A percentile compares a stretch with the other conserved stretches of the same genome.
phyloP scores from a whole-genome alignment of 2,329 filamentous ascomycete species.

The Xylariaceae sp. region DNA sequence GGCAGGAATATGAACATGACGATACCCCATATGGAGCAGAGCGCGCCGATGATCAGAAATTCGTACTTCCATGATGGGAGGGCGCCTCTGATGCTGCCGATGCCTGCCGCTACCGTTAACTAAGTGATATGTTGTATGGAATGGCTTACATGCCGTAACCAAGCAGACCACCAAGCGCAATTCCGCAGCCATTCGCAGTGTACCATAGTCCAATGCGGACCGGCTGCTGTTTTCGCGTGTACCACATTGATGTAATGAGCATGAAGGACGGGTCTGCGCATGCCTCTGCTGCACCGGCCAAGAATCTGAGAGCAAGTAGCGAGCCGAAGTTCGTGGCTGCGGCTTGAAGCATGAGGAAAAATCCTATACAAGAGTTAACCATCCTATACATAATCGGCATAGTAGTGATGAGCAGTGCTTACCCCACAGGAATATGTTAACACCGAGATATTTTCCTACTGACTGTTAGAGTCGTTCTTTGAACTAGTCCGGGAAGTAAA shows the following conservation, averaged over 20 bases:
- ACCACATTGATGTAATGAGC: slow-evolving; percentile 59
- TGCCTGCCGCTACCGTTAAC: slow-evolving; percentile 25
- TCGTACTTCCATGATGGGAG: slow-evolving; percentile 46
- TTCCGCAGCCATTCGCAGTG: slow-evolving; percentile 52
- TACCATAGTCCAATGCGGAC: slow-evolving; percentile 56
- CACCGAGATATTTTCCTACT: slow-evolving; percentile 50
- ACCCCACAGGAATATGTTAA: slow-evolving; percentile 42
- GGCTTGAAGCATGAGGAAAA: slow-evolving; percentile 51
- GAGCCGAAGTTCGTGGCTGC: slow-evolving; percentile 49
- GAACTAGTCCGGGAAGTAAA: slow-evolving; percentile 26
- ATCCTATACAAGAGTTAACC: slow-evolving; percentile 26
- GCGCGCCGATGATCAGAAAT: slow-evolving; percentile 41
- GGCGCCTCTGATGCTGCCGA: slow-evolving; percentile 50
- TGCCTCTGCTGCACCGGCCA: slow-evolving; percentile 55
- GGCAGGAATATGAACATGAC: slow-evolving; percentile 43
- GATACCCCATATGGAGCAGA: slow-evolving; percentile 35
- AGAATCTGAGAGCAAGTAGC: slow-evolving; percentile 48
- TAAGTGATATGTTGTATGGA: not conserved
- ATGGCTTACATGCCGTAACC: slow-evolving; percentile 42
- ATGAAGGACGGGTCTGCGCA: slow-evolving; percentile 55
- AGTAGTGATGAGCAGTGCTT: not conserved
- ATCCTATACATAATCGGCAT: not conserved
- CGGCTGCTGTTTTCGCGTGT: slow-evolving; percentile 55
- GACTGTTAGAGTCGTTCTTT: slow-evolving; percentile 21
- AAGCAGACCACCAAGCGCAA: slow-evolving; percentile 52